Conservation (phyloP, 179 eudicot species). For the Camellia oleifera region DNA sequence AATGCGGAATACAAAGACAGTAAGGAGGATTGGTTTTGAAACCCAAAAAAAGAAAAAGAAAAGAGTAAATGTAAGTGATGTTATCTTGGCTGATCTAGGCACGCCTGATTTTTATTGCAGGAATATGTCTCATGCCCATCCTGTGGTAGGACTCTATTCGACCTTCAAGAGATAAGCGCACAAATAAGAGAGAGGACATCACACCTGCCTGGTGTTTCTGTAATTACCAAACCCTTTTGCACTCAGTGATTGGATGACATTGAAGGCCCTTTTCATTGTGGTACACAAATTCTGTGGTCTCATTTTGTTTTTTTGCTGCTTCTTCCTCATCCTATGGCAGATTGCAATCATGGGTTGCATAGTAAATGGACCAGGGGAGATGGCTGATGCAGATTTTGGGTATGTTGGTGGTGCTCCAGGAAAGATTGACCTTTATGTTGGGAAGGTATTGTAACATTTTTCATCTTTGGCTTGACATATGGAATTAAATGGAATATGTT, state of each 20-base stretch:
- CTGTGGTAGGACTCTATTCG: constrained; percentile 93
- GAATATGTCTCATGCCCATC: constrained; percentile 99
- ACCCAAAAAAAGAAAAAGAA: background rate
- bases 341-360: constrained; percentile 99
- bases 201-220: constrained; percentile 99
- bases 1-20: constrained; percentile 98
- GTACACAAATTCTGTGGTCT: background rate
- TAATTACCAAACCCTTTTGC: constrained; percentile 37
- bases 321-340: constrained; percentile 36
- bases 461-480: background rate
- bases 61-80: background rate
- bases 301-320: background rate
- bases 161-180: constrained; percentile 98
- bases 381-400: constrained; percentile 99
- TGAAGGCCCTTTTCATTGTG: background rate
- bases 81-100: background rate
- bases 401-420: constrained; percentile 99
- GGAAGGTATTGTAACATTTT: constrained; percentile 53
- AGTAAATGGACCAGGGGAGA: constrained; percentile 99
- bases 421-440: constrained; percentile 94
- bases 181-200: constrained; percentile 91
- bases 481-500: background rate
- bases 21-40: constrained; percentile 20
- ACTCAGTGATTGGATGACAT: background rate
- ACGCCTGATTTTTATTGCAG: constrained; percentile 34